These are phyloP conservation scores for Carex arenaria DNA, from an alignment of 202 grass and related monocot species.

Conservation along the genomic window DNA sequence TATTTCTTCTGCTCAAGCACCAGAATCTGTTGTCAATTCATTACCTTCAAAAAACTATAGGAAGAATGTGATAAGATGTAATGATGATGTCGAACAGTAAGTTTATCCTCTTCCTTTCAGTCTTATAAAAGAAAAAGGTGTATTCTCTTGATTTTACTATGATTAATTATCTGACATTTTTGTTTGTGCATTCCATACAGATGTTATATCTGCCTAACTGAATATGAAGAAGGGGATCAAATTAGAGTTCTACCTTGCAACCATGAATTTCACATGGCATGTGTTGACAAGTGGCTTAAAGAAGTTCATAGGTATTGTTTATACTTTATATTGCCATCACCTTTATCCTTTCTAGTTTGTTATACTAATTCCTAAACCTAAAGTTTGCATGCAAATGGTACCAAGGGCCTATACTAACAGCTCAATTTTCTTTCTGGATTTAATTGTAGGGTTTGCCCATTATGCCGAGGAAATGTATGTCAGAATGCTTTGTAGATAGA, in stretches of 20 bases:
- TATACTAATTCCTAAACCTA: not conserved
- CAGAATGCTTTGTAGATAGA: constrained; percentile 36
- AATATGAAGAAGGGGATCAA: constrained; percentile 84
- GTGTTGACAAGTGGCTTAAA: constrained; percentile 99
- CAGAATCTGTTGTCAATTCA: constrained; percentile 80
- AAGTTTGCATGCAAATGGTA: not conserved
- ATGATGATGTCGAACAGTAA: constrained; percentile 92
- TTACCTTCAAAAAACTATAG: constrained; percentile 82
- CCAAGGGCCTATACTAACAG: not conserved
- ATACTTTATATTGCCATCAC: not conserved
- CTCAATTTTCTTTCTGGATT: constrained; percentile 15
- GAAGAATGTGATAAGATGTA: constrained; percentile 49
- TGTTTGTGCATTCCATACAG: constrained; percentile 29
- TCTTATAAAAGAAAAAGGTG: not conserved
- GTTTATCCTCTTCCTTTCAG: constrained; percentile 30
- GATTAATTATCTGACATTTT: not conserved
- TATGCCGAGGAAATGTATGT: constrained; percentile 80
- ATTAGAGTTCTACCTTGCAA: constrained; percentile 91
- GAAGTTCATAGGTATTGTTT: constrained; percentile 77
- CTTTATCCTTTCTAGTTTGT: not conserved
- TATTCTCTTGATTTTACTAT: not conserved
- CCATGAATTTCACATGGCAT: constrained; percentile 78
- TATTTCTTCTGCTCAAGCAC: constrained; percentile 71
- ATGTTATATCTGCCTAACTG: constrained; percentile 91
- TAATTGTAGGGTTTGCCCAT: constrained; percentile 62